Conservation (phyloP, 495 filamentous ascomycete species). For the Corynascus novoguineensis region DNA sequence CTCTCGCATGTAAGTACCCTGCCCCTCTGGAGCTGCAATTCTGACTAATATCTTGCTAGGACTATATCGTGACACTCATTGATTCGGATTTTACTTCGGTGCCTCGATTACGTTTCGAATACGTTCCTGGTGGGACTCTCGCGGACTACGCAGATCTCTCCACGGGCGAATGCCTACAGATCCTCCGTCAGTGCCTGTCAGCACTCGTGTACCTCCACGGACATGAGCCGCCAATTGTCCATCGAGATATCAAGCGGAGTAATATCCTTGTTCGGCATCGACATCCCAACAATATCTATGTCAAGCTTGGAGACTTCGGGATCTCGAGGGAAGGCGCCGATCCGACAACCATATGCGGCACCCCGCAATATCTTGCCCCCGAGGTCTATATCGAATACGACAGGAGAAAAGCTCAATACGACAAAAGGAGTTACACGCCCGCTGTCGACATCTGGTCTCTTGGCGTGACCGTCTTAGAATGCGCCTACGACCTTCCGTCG, state of each 20-base stretch:
- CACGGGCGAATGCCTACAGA: background rate
- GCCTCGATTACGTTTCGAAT: background rate
- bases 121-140: background rate
- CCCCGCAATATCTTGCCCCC: background rate
- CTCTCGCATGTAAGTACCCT: background rate
- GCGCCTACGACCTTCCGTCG: background rate
- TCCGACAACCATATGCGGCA: background rate
- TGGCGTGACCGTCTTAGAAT: background rate
- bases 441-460: conserved; percentile 5
- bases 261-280: background rate
- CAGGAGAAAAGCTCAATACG: background rate
- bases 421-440: background rate
- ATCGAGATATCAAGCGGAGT: background rate
- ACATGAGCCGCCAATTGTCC: background rate
- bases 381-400: background rate
- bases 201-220: background rate
- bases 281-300: background rate
- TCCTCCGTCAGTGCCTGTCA: background rate
- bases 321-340: background rate
- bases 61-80: background rate
- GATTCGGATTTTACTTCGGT: background rate
- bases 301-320: background rate
- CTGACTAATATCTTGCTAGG: background rate
- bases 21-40: background rate
- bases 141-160: background rate